Evolutionary conservation across 208 protist species (phyloP), one percentile per base, ranked within the genome.

Genomic region (Trypanosoma rangeli): DNA sequence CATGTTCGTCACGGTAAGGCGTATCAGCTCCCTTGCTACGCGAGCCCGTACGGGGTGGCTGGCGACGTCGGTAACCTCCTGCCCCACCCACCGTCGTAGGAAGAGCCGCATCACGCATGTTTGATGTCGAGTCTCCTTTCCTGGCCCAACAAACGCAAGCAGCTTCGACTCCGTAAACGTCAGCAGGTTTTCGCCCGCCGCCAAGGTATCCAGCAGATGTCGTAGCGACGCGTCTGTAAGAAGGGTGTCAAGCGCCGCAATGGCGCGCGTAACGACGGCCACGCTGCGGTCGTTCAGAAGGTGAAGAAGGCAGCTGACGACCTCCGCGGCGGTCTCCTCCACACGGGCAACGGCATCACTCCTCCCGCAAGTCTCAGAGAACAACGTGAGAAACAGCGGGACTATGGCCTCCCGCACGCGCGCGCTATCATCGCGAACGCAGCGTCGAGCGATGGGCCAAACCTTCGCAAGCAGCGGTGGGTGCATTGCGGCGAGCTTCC

Each of bases 341-440:
- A 68, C 59, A 20, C 8, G 20, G 12, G 44, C 22, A 16, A 28
- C 10, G 26, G 57, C 5, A n/a, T 35, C 50, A 64, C 52, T n/a
- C 26, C 39, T 26, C 18, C 22, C 37, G 44, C 69, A 68, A n/a
- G 39, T 57, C 44, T 65, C 62, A 7, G 69, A 64, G 20, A 96
- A 64, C 37, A 93, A 63, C 0, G 80, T 84, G n/a, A 89, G 62
- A 12, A 96, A 81, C 15, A 96, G 76, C n/a, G 84, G 78, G 37
- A 94, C 78, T 29, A 80, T 84, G 5, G 83, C 84, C 80, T 94
- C 92, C 1, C 92, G 85, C 69, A 94, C 87, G 4, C 80, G 70
- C 44, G 86, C 81, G 54, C 75, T 88, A 57, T 87, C 86, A 50
- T 92, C 83, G n/a, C 78, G 86, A 39, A 89, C 77, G 53, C 83